These are phyloP conservation scores for Aspergillus brasiliensis DNA, from an alignment of 2,329 filamentous ascomycete genomes.

Conservation along the genomic window DNA sequence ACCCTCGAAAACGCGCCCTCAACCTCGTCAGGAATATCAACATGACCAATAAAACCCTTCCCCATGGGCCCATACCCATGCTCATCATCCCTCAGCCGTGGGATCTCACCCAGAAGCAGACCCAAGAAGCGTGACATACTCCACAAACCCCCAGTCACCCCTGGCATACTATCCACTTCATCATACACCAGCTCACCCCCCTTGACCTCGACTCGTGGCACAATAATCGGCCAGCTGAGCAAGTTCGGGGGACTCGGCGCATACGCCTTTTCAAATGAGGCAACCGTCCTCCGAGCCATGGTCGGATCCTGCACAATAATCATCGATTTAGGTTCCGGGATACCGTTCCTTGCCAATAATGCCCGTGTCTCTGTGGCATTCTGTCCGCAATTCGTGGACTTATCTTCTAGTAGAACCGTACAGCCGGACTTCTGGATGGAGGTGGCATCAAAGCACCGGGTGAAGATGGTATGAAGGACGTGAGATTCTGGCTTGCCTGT, in stretches of 20 bases:
- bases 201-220: constrained; percentile 19
- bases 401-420: constrained; percentile 44
- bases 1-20: constrained; percentile 33
- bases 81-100: constrained; percentile 46
- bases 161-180: background rate
- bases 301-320: constrained; percentile 51
- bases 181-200: constrained; percentile 11
- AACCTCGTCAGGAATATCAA: constrained; percentile 43
- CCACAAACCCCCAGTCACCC: constrained; percentile 37
- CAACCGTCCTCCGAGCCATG: constrained; percentile 47
- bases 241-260: constrained; percentile 25
- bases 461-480: constrained; percentile 41
- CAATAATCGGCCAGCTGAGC: constrained; percentile 24
- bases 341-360: constrained; percentile 35
- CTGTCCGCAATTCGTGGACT: constrained; percentile 51
- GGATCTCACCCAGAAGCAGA: constrained; percentile 48
- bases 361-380: constrained; percentile 44
- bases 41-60: constrained; percentile 48
- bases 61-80: constrained; percentile 49
- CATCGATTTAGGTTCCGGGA: constrained; percentile 27
- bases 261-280: constrained; percentile 46
- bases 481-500: constrained; percentile 43
- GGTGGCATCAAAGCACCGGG: constrained; percentile 25
- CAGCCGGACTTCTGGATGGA: constrained; percentile 28
- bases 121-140: constrained; percentile 42